phyloP scores from a whole-genome alignment of 2,329 filamentous ascomycete species.

The Fusarium setosum region DNA sequence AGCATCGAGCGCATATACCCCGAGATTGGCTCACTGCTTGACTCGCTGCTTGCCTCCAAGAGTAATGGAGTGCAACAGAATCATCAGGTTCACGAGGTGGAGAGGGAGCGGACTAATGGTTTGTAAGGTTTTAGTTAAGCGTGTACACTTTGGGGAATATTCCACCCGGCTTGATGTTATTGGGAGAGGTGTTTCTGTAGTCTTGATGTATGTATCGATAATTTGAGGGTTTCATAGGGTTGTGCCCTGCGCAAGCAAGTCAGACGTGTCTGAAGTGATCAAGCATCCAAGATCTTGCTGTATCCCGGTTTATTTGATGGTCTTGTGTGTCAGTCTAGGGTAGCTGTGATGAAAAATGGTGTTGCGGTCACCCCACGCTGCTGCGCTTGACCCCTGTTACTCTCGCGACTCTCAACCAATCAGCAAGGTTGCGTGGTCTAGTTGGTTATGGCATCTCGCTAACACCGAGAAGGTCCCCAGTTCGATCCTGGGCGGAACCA shows the following conservation, averaged over 20 bases:
- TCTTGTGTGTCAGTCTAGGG: neutral
- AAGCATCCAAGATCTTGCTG: neutral
- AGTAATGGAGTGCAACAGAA: conserved; percentile 25
- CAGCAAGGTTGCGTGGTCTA: conserved; percentile 44
- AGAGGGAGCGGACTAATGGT: conserved; percentile 32
- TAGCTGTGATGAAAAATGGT: neutral
- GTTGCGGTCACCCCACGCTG: too few relatives aligned
- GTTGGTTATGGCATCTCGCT: conserved; percentile 48
- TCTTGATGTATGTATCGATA: neutral
- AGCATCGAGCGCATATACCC: conserved; percentile 45
- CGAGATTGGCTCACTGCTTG: conserved; percentile 43
- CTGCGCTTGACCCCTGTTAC: accelerated
- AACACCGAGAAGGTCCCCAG: conserved; percentile 49
- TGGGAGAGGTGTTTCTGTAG: neutral
- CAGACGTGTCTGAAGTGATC: too few relatives aligned
- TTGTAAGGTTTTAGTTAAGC: conserved; percentile 17
- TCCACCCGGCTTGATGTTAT: neutral
- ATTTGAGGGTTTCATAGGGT: neutral
- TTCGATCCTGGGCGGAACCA: conserved; percentile 47
- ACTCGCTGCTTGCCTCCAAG: conserved; percentile 38
- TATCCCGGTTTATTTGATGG: neutral
- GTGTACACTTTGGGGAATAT: conserved; percentile 3
- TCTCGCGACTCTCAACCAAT: accelerated
- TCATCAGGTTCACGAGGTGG: conserved; percentile 28
- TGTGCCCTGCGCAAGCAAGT: too few relatives aligned